phyloP scores from a whole-genome alignment of 2,329 filamentous ascomycete species.

The Monilinia fructicola region DNA sequence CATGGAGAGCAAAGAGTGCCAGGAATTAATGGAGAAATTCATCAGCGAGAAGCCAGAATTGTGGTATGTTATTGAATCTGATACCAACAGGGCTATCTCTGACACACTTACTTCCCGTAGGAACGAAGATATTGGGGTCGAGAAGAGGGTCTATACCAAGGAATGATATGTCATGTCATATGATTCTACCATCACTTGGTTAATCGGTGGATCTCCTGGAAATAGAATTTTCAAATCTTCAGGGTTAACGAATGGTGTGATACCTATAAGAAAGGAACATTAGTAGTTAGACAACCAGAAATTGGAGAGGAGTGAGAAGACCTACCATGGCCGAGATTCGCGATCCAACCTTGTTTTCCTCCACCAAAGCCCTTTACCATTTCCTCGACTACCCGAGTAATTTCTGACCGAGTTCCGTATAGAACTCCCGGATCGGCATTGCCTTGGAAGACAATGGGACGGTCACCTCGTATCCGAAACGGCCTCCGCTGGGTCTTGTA shows the following conservation, averaged over 20 bases:
- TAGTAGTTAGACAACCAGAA: conserved; percentile 27
- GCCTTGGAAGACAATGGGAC: conserved; percentile 79
- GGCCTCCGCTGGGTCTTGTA: conserved; percentile 83
- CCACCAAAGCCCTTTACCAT: conserved; percentile 85
- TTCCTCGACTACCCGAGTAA: conserved; percentile 76
- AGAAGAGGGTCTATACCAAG: conserved; percentile 46
- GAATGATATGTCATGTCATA: conserved; percentile 30
- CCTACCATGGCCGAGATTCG: conserved; percentile 91
- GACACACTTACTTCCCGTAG: conserved; percentile 39
- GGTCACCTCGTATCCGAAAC: conserved; percentile 72
- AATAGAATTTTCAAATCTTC: conserved; percentile 91
- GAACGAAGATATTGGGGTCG: conserved; percentile 60
- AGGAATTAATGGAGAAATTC: conserved; percentile 68
- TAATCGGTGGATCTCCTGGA: conserved; percentile 82
- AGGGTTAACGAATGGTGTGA: conserved; percentile 92
- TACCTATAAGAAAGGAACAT: conserved; percentile 54
- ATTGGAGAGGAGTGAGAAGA: conserved; percentile 24
- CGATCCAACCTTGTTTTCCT: conserved; percentile 90
- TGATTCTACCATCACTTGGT: conserved; percentile 40
- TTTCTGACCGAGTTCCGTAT: conserved; percentile 79
- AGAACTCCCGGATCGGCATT: conserved; percentile 94
- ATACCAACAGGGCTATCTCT: not conserved
- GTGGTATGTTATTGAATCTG: conserved; percentile 51
- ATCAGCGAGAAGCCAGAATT: conserved; percentile 70
- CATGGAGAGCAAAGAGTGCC: conserved; percentile 63